These are phyloP conservation scores for Fusarium virguliforme DNA, from an alignment of 2,329 filamentous ascomycete genomes.

Conservation along the genomic window DNA sequence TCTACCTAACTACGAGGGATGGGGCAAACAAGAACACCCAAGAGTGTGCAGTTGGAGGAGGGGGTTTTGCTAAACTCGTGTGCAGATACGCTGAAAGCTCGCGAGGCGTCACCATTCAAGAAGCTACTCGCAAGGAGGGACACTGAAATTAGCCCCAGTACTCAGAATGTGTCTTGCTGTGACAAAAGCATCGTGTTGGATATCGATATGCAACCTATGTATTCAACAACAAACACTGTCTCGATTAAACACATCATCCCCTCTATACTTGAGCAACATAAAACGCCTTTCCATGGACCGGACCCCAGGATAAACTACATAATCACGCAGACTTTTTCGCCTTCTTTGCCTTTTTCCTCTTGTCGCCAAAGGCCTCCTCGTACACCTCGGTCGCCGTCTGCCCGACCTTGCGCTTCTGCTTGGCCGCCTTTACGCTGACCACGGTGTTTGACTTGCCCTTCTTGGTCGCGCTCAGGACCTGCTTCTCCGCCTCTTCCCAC, in stretches of 20 bases:
- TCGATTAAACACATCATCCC: conserved; percentile 38
- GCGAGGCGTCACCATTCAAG: not conserved
- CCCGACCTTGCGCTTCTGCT: conserved; percentile 81
- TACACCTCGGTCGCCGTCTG: conserved; percentile 74
- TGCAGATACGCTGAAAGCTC: not conserved
- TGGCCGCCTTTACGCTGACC: conserved; percentile 87
- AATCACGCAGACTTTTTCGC: conserved; percentile 54
- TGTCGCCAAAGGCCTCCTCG: conserved; percentile 71
- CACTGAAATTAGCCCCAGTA: not conserved
- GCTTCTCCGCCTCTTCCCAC: conserved; percentile 82
- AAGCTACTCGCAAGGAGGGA: not conserved
- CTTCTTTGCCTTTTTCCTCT: conserved; percentile 71
- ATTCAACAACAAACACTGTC: conserved; percentile 28
- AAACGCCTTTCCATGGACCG: conserved; percentile 50
- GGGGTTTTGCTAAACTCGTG: not conserved
- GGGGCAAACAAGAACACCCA: not conserved
- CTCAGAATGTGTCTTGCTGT: not conserved
- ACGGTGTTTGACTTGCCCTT: conserved; percentile 72
- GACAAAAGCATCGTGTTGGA: not conserved
- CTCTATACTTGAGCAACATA: conserved; percentile 32
- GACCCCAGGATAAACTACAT: conserved; percentile 41
- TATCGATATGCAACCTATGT: not conserved
- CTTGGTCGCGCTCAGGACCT: conserved; percentile 73
- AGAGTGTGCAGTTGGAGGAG: not conserved
- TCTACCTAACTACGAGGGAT: not conserved